Evolutionary conservation across 2,329 filamentous ascomycete species (phyloP).

Genomic region (Aspergillus sp.): DNA sequence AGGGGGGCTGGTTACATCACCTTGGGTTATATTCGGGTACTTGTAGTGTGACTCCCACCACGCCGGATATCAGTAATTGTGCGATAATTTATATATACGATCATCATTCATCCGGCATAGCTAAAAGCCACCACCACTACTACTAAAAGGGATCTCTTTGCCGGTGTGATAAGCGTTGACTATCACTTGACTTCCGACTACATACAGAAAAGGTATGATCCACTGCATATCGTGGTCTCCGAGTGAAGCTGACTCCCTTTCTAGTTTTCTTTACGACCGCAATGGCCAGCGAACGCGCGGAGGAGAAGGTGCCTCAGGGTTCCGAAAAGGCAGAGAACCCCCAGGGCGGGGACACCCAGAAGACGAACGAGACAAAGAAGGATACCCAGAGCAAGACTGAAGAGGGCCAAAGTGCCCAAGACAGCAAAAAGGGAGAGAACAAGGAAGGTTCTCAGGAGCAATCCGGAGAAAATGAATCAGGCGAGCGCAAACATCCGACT

Average conservation of each 20-base stretch:
- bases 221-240: not conserved
- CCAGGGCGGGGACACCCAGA: not conserved
- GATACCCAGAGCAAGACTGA: not conserved
- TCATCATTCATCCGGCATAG: too few species aligned
- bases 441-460: not conserved
- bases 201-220: not conserved
- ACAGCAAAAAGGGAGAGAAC: not conserved
- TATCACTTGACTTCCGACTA: not conserved
- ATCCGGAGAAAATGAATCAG: not conserved
- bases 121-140: too few species aligned
- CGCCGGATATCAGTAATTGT: too few species aligned
- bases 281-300: not conserved
- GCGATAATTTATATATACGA: too few species aligned
- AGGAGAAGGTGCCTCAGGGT: not conserved
- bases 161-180: too few species aligned
- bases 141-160: too few species aligned
- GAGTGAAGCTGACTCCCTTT: not conserved
- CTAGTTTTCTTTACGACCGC: not conserved
- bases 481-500: not conserved
- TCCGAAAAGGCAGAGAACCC: not conserved
- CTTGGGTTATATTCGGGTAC: too few species aligned
- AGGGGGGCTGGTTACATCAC: too few species aligned
- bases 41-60: too few species aligned
- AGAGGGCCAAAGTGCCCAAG: not conserved
- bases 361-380: not conserved